phyloP scores from a whole-genome alignment of 1,139 yeast genomes.

The Geotrichum macrosporum region DNA sequence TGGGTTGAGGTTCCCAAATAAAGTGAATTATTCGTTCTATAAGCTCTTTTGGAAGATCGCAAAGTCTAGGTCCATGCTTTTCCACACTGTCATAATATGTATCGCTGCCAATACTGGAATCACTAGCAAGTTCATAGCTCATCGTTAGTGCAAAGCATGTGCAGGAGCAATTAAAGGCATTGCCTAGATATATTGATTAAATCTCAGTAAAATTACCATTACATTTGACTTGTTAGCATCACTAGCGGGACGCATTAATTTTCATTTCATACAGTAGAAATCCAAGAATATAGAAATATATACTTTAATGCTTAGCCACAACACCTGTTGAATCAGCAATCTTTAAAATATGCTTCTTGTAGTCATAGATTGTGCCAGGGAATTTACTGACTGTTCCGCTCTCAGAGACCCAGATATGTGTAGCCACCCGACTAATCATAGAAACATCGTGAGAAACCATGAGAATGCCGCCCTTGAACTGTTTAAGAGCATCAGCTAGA shows the following conservation, averaged over 20 bases:
- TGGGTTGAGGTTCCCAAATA: conserved; percentile 1
- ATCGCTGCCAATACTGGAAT: not conserved
- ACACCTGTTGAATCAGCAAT: conserved; percentile 84
- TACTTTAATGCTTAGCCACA: conserved; percentile 63
- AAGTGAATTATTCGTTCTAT: conserved; percentile 1
- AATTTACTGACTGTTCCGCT: conserved; percentile 72
- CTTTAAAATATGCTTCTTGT: conserved; percentile 79
- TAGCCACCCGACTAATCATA: conserved; percentile 81
- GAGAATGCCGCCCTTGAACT: conserved; percentile 89
- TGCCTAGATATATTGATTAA: not conserved
- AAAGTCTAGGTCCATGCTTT: not conserved
- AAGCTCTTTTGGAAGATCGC: not conserved
- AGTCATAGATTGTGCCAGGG: conserved; percentile 79
- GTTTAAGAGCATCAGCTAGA: conserved; percentile 76
- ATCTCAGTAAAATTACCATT: not conserved
- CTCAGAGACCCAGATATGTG: conserved; percentile 94
- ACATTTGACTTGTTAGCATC: not conserved
- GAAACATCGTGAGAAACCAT: conserved; percentile 98
- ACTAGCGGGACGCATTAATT: not conserved
- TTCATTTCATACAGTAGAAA: not conserved
- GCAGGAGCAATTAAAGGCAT: not conserved
- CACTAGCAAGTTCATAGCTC: not conserved
- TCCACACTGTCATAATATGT: not conserved
- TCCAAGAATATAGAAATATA: not conserved
- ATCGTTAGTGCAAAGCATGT: no score